A percentile compares a stretch with the other conserved stretches of the same genome.
phyloP scores from a whole-genome alignment of 176 grass and related monocot species.

The Ampelocalamus luodianensis region DNA sequence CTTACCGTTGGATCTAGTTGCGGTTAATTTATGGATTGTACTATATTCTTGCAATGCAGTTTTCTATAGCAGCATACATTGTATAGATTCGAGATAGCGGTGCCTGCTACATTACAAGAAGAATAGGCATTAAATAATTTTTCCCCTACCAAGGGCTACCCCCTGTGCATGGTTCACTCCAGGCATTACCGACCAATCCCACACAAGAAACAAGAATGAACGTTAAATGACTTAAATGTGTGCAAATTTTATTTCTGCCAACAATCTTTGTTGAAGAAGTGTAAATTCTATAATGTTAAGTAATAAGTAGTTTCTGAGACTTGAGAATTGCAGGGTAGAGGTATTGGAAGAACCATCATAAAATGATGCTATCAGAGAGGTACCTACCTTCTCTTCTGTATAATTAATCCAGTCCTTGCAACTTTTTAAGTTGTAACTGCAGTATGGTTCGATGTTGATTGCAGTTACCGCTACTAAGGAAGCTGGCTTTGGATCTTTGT shows the following conservation, averaged over 20 bases:
- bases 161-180: neutral
- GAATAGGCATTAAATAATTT: too few relatives aligned
- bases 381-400: constrained; percentile 13
- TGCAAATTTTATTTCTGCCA: neutral
- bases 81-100: too few relatives aligned
- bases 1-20: too few relatives aligned
- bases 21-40: too few relatives aligned
- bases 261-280: neutral
- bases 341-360: constrained; percentile 68
- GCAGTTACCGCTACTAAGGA: constrained; percentile 67
- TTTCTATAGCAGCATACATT: too few relatives aligned
- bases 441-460: neutral
- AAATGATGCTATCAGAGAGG: constrained; percentile 63
- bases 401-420: neutral
- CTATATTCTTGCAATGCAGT: too few relatives aligned
- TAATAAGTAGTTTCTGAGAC: constrained; percentile 18
- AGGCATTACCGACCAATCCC: neutral
- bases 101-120: too few relatives aligned
- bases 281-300: neutral
- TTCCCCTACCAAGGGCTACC: too few relatives aligned
- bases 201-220: neutral
- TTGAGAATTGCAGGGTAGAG: constrained; percentile 61
- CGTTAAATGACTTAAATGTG: neutral
- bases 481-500: constrained; percentile 73
- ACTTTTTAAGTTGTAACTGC: neutral